Evolutionary conservation across 2,329 filamentous ascomycete genomes (phyloP).

Genomic region (Colletotrichum agaves): DNA sequence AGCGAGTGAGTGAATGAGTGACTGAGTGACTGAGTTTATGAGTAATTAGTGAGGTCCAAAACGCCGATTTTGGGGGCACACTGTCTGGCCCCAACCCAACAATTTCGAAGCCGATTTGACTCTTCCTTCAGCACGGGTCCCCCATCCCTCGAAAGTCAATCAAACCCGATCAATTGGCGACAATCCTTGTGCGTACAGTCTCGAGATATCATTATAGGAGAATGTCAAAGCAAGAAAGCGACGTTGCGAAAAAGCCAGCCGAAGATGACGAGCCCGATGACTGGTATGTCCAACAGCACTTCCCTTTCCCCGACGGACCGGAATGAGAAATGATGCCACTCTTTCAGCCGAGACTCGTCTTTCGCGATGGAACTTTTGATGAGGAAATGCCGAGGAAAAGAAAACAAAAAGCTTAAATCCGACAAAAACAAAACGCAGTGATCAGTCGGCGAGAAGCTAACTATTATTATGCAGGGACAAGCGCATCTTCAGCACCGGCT

Average conservation of each 20-base stretch:
- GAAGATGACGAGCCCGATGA: slow-evolving; percentile 93
- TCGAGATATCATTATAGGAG: not conserved
- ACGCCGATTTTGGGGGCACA: slow-evolving; percentile 24
- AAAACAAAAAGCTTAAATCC: not conserved
- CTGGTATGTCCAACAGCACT: slow-evolving; percentile 70
- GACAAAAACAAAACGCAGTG: not conserved
- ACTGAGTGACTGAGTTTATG: slow-evolving; percentile 15
- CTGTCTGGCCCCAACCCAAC: slow-evolving; percentile 19
- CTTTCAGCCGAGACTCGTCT: not conserved
- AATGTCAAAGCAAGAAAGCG: slow-evolving; percentile 67
- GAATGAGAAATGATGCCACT: not conserved
- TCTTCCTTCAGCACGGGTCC: slow-evolving; percentile 11
- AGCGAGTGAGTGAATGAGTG: slow-evolving; percentile 1
- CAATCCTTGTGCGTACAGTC: not conserved
- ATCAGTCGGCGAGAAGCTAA: not conserved
- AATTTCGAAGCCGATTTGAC: slow-evolving; percentile 16
- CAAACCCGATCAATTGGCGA: not conserved
- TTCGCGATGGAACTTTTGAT: not conserved
- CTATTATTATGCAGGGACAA: slow-evolving; percentile 77
- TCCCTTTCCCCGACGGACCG: not conserved
- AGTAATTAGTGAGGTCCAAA: not conserved
- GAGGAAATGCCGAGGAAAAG: not conserved
- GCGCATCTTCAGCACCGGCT: slow-evolving; percentile 96
- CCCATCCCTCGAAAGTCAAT: not conserved
- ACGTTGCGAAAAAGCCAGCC: slow-evolving; percentile 49